A percentile compares a stretch with the other conserved stretches of the same genome.
Conservation (phyloP, 352 stramenopile genomes). For the Chrysophaeum taylorii region DNA sequence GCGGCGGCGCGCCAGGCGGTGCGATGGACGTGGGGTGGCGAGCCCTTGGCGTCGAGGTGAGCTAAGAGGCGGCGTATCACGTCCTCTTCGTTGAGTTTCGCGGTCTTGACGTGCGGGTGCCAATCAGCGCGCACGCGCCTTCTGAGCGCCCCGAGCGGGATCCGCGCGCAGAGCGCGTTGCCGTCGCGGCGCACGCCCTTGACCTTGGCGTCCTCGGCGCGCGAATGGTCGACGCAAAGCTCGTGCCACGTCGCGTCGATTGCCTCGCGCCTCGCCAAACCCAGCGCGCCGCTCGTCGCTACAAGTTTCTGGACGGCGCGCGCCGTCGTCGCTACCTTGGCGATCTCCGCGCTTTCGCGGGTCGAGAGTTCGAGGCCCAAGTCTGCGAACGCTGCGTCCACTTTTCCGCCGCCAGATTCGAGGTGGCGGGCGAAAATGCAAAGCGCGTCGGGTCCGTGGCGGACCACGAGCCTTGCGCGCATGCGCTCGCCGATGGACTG, state of each 20-base stretch:
- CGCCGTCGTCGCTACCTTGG: too few relatives aligned
- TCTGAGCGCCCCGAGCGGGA: background rate
- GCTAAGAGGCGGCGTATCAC: background rate
- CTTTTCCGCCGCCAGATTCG: background rate
- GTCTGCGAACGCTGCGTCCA: background rate
- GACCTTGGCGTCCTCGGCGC: background rate
- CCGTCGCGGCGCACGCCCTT: background rate
- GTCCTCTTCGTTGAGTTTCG: background rate
- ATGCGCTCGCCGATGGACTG: background rate
- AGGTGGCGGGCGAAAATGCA: background rate
- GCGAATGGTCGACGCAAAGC: background rate
- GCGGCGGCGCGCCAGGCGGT: background rate
- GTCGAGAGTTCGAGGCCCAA: background rate
- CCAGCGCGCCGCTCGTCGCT: background rate
- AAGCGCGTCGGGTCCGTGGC: background rate
- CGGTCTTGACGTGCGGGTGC: background rate
- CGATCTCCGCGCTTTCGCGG: too few relatives aligned
- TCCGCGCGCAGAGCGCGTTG: background rate
- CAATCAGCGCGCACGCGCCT: background rate
- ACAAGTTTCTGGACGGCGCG: background rate
- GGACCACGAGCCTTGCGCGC: background rate
- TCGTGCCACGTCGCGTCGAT: constrained; percentile 9
- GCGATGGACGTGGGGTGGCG: background rate
- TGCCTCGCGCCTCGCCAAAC: background rate
- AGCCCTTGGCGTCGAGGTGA: background rate